Conservation (phyloP, 2,329 filamentous ascomycete species). For the Aspergillus spinulosporus region DNA sequence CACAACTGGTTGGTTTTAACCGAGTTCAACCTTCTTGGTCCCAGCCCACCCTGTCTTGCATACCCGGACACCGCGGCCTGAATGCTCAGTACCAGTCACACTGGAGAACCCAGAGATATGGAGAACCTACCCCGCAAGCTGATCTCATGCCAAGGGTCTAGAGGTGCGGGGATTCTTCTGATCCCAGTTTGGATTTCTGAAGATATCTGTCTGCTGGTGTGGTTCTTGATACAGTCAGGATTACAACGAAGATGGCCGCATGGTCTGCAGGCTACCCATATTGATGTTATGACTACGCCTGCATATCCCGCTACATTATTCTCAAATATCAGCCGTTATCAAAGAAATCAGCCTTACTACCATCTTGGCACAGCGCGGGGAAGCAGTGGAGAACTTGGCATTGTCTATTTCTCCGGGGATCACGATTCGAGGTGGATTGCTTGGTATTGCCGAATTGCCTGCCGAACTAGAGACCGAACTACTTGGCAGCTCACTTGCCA, state of each 20-base stretch:
- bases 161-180: conserved; percentile 1
- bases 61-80: conserved; percentile 5
- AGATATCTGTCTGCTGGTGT: background rate
- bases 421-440: background rate
- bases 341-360: too few relatives aligned
- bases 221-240: too few relatives aligned
- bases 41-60: background rate
- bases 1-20: background rate
- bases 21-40: conserved; percentile 6
- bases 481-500: too few relatives aligned
- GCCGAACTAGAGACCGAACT: background rate
- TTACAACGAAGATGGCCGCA: too few relatives aligned
- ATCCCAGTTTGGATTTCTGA: background rate
- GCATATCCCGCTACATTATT: too few relatives aligned
- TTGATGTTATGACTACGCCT: background rate
- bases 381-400: background rate
- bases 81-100: background rate
- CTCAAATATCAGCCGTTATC: background rate
- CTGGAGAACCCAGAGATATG: background rate
- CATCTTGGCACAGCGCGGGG: conserved; percentile 5
- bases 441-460: background rate
- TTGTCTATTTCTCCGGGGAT: background rate
- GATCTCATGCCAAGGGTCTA: conserved; percentile 12
- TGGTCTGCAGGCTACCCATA: background rate
- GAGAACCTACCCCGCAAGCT: conserved; percentile 9